Base-by-base conservation (phyloP, 768 basidiomycete genomes). In the Collybia sordida region DNA sequence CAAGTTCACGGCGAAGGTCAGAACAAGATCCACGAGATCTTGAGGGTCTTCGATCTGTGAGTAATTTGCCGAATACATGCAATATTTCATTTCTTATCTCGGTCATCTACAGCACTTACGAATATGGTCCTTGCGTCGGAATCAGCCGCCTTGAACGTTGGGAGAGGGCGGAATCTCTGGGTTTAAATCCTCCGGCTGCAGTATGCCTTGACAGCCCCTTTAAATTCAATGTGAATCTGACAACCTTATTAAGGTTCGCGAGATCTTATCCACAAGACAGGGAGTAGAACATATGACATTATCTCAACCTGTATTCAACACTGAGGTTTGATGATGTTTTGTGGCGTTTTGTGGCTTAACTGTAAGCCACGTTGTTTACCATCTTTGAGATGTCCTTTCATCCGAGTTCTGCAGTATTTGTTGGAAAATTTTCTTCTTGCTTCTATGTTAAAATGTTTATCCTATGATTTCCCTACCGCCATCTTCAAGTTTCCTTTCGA, bases 91-190 rank as follows among this genome's bases (percentile, higher is more conserved):
- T 34, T 27, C 17, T 38, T 49, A 18, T 24, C 40, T 55, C 41
- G 62, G 49, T 11, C 9, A 45, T 18, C 12, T 21, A 7, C 42
- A 90, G 88, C 63, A 80, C 84, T 1, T 87, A 86, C 49, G 82
- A 90, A 55, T 94, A 84, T 60, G 92, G 91, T 0, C 91, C 90
- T 2, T 90, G 86, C 55, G 70, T 86, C 18, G 88, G 90, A 0
- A 77, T 91, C 47, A 80, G 83, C n/a, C 82, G 94, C 23, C 68
- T 96, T 12, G 83, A 94, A 53, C 76, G 95, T 34, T 98, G 93
- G 92, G 81, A 94, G 61, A 77, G 94, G 42, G 95, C 95, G 0
- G 65, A 84, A 22, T 75, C 77, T 8, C 73, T 95, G 39, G 92
- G 92, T 2, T 71, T 97, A 17, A 75, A 85, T 41, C 95, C 94